A percentile compares a stretch with the other conserved stretches of the same genome.
Evolutionary conservation across 1,139 yeast genomes (phyloP).

Genomic region (Yamadazyma spencermartinsiae): DNA sequence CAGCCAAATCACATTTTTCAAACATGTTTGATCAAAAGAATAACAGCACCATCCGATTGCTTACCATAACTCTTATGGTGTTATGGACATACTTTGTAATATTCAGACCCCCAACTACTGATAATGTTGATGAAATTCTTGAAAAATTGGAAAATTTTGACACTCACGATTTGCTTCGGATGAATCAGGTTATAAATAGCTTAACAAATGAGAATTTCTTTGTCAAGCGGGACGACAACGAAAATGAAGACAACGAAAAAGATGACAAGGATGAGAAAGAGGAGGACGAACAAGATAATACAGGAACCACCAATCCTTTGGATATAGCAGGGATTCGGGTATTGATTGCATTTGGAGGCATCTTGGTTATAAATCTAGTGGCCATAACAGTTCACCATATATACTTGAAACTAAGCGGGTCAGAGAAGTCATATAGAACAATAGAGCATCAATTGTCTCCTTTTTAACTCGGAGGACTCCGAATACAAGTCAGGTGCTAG

Average conservation of each 20-base stretch:
- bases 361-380: conserved; percentile 33
- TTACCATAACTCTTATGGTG: background rate
- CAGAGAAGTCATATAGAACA: conserved; percentile 34
- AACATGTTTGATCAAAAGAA: too few relatives aligned
- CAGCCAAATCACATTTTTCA: too few relatives aligned
- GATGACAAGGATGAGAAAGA: conserved; percentile 1
- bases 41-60: too few relatives aligned
- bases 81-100: background rate
- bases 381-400: conserved; percentile 40
- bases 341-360: conserved; percentile 31
- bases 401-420: conserved; percentile 28
- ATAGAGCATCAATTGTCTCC: conserved; percentile 41
- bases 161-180: conserved; percentile 9
- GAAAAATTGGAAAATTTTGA: conserved; percentile 8
- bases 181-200: conserved; percentile 2
- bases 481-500: too few relatives aligned
- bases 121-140: conserved; percentile 10
- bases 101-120: background rate
- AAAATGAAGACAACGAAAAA: conserved; percentile 4
- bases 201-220: background rate
- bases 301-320: conserved; percentile 9
- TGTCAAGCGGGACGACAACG: conserved; percentile 4
- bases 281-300: conserved; percentile 6
- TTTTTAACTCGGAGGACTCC: conserved; percentile 4
- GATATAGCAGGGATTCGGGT: conserved; percentile 24